phyloP scores from a whole-genome alignment of 2,329 filamentous ascomycete genomes.

The Escovopsis sp. region DNA sequence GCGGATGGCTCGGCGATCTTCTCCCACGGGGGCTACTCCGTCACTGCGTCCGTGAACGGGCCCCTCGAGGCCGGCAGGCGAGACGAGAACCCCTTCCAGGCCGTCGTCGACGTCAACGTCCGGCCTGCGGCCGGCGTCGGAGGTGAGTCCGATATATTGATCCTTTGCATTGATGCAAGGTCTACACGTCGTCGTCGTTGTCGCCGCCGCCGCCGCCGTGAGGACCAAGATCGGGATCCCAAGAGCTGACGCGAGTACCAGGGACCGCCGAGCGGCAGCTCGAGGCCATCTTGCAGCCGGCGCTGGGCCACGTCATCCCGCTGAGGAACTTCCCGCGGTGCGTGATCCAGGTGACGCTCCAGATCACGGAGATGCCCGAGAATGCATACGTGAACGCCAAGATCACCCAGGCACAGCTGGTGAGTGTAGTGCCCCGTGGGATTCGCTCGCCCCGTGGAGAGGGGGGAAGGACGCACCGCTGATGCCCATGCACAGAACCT shows the following conservation, averaged over 20 bases:
- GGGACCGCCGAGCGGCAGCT: slow-evolving; percentile 68
- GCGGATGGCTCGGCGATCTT: slow-evolving; percentile 72
- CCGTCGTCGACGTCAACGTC: slow-evolving; percentile 77
- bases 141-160: slow-evolving; percentile 32
- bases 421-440: slow-evolving; percentile 22
- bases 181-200: too few relatives aligned
- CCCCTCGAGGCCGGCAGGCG: slow-evolving; percentile 79
- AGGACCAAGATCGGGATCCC: neutral
- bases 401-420: slow-evolving; percentile 43
- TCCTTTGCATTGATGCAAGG: too few relatives aligned
- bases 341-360: slow-evolving; percentile 69
- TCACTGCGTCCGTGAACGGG: slow-evolving; percentile 80
- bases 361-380: slow-evolving; percentile 54
- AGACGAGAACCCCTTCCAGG: slow-evolving; percentile 86
- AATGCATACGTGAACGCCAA: slow-evolving; percentile 50
- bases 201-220: too few relatives aligned
- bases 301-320: slow-evolving; percentile 60
- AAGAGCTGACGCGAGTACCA: slow-evolving; percentile 12
- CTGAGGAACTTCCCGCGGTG: slow-evolving; percentile 62
- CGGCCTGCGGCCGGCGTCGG: slow-evolving; percentile 74
- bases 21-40: slow-evolving; percentile 59
- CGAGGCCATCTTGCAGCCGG: slow-evolving; percentile 58
- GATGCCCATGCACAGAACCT: slow-evolving; percentile 43
- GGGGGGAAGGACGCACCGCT: neutral
- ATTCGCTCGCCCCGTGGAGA: too few relatives aligned